Base-by-base conservation (phyloP, 192 early-diverging fungal species). In the Coemansia sp. region DNA sequence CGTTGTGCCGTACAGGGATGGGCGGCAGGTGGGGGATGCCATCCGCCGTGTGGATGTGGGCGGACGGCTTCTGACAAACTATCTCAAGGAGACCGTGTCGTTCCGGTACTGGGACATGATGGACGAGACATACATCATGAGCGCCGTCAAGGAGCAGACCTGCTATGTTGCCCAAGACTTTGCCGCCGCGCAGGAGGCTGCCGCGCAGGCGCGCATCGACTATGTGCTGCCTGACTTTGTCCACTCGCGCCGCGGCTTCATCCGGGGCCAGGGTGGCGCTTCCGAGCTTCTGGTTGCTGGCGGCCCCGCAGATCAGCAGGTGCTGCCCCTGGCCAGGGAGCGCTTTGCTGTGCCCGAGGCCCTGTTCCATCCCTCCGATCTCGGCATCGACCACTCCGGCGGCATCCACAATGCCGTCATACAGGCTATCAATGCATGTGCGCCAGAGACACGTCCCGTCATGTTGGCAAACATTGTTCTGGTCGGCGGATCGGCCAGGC, bases 311-410 rank as follows among this genome's bases (percentile, higher is more conserved):
- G 61, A 37, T 36, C 57, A 29, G 65, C 94, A 98, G 80, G 87
- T 97, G 60, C 88, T 98, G 79, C 96, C 94, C 56, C 89, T 98
- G 61, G 90, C 93, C 50, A 96, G 92, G 84, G 95, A 99, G 85
- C 91, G 95, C 70, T 98, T 96, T 85, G 90, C 92, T 73, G 86
- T 90, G 62, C 95, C 95, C 47, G 96, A 98, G 72, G 93, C 94
- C 48, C 87, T 98, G 72, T 97, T 98, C 88, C 88, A 97, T 74
- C 97, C 97, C 27, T 86, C 84, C 14, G 85, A 97, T 76, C 71
- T 99, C 34, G 94, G 94, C 62, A 83, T 93, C 47, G 95, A 97
- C 78, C 85, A 92, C 64, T 13, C 14, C 22, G 84, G 83, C 50
- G 94, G 95, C 77, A 89, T 98, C 68, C 95, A 97, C 81, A 89